A percentile compares a stretch with the other conserved stretches of the same genome.
These are phyloP conservation scores for Podila epicladia DNA, from an alignment of 192 early-diverging fungal genomes.

Conservation along the genomic window DNA sequence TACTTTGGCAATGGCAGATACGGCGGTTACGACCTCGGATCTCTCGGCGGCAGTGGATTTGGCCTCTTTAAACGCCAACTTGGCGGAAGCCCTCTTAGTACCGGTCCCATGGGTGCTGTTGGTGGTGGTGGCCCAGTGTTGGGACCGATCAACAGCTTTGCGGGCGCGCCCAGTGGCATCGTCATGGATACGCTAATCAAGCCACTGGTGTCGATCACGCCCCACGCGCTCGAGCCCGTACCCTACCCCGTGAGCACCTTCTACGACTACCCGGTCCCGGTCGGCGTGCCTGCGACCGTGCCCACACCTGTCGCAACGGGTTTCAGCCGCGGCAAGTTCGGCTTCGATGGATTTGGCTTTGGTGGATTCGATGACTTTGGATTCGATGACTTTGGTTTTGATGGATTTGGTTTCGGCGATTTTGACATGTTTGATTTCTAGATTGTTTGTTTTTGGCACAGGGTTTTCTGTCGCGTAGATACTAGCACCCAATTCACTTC, in stretches of 20 bases:
- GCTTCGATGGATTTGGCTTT: background rate
- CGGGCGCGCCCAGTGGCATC: conserved; percentile 3
- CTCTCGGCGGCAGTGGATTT: background rate
- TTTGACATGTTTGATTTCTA: no score
- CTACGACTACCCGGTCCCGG: conserved; percentile 31
- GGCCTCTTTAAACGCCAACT: conserved; percentile 6
- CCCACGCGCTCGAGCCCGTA: conserved; percentile 27
- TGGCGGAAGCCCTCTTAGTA: background rate
- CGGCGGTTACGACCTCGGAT: background rate
- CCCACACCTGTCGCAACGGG: background rate
- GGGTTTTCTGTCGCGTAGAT: background rate
- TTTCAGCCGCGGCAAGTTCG: background rate
- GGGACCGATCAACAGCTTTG: background rate
- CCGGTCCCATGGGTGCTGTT: background rate
- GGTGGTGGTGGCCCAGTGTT: background rate
- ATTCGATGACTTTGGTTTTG: no score
- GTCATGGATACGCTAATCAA: conserved; percentile 29
- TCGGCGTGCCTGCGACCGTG: conserved; percentile 20
- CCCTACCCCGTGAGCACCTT: conserved; percentile 29
- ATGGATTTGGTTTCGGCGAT: no score
- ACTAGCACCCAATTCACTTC: background rate
- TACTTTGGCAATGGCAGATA: background rate
- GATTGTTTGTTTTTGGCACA: no score
- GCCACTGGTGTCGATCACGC: conserved; percentile 30
- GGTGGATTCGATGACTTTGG: no score